These are phyloP conservation scores for Diophrys appendiculata DNA, from an alignment of 73 alveolate species.

Conservation along the genomic window DNA sequence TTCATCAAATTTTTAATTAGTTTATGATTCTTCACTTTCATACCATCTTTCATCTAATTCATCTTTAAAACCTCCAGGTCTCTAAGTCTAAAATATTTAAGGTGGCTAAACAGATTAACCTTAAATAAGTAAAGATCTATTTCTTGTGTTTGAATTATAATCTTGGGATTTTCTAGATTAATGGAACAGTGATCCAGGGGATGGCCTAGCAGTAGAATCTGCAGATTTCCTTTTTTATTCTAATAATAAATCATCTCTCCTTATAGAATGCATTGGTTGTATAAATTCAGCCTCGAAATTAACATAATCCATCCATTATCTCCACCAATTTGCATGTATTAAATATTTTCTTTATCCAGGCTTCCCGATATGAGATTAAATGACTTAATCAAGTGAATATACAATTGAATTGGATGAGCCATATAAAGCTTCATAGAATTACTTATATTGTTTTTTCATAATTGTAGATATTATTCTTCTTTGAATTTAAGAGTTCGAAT, in stretches of 20 bases:
- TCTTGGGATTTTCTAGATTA: neutral
- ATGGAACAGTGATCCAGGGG: neutral
- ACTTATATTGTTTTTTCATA: neutral
- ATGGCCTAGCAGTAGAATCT: no score
- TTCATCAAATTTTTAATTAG: constrained; percentile 3
- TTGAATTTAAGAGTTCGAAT: neutral
- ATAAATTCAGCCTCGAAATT: constrained; percentile 9
- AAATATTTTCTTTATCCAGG: constrained; percentile 36
- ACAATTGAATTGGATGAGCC: neutral
- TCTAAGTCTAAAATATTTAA: neutral
- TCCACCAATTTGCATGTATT: constrained; percentile 42
- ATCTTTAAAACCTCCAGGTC: neutral
- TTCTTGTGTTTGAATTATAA: neutral
- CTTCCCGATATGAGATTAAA: constrained; percentile 11
- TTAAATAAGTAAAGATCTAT: neutral
- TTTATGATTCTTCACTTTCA: neutral
- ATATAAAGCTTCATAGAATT: neutral
- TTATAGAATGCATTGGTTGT: neutral
- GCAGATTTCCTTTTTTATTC: no score
- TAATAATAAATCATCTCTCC: neutral
- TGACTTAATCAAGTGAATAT: neutral
- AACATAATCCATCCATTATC: constrained; percentile 42
- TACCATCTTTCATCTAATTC: neutral
- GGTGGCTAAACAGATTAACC: no score
- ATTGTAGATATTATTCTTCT: neutral